These are phyloP conservation scores for Schoenoplectus tabernaemontani DNA, from an alignment of 202 grass and related monocot genomes.

Conservation along the genomic window DNA sequence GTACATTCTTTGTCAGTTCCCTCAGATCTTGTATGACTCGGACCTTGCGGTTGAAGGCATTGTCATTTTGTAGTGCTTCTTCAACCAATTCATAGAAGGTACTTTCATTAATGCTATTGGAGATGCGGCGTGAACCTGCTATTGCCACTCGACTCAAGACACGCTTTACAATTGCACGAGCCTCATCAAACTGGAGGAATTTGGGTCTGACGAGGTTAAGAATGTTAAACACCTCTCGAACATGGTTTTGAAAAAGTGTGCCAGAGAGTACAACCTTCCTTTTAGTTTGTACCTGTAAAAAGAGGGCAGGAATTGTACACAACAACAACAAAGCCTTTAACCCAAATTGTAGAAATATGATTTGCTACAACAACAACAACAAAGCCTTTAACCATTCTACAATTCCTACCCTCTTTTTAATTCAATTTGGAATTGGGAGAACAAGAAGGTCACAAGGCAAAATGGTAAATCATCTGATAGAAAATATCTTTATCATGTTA, in stretches of 20 bases:
- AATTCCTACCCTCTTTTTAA: too few relatives aligned
- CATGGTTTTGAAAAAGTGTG: conserved; percentile 95
- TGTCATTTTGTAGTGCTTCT: conserved; percentile 59
- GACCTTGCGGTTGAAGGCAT: conserved; percentile 62
- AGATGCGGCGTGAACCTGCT: conserved; percentile 34
- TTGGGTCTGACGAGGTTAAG: conserved; percentile 94
- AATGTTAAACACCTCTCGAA: conserved; percentile 81
- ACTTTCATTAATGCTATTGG: conserved; percentile 33
- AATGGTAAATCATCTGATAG: neutral
- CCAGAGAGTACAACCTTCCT: conserved; percentile 96
- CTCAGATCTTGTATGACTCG: conserved; percentile 78
- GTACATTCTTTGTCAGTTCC: conserved; percentile 82
- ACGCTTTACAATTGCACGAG: conserved; percentile 53
- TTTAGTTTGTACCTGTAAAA: conserved; percentile 44
- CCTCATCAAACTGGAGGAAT: conserved; percentile 69
- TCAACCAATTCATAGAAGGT: conserved; percentile 65
- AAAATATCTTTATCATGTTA: neutral
- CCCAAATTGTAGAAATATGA: neutral
- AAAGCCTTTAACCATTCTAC: too few relatives aligned
- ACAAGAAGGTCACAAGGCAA: neutral
- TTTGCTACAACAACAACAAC: neutral
- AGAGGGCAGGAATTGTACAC: neutral
- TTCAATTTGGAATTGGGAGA: neutral
- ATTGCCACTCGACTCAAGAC: conserved; percentile 77
- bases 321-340: too few relatives aligned